Percentiles rank a stretch among this genome's conserved stretches.
phyloP scores from a whole-genome alignment of 495 filamentous ascomycete genomes.

The Chaetomium cochliodes region DNA sequence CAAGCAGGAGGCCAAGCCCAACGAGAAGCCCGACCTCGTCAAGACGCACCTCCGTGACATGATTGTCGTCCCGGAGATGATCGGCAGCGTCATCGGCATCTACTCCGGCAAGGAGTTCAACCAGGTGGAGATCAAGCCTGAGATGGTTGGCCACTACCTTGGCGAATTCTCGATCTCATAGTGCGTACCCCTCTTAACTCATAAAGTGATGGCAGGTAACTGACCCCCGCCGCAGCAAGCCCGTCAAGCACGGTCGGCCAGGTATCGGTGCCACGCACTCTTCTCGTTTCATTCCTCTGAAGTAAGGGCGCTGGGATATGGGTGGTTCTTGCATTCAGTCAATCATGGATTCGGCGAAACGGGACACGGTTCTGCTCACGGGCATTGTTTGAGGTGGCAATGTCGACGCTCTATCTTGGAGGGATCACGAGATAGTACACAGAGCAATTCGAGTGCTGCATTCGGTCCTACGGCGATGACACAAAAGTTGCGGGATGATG shows the following conservation, averaged over 20 bases:
- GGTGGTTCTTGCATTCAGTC: conserved; percentile 45
- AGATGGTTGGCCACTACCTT: conserved; percentile 99
- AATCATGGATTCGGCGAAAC: conserved; percentile 44
- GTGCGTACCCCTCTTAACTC: conserved; percentile 58
- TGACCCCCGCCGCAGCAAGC: conserved; percentile 71
- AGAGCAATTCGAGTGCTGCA: conserved; percentile 33
- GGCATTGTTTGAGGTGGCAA: conserved; percentile 34
- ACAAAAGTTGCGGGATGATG: conserved; percentile 1
- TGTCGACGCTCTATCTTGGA: conserved; percentile 35
- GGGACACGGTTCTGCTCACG: conserved; percentile 40
- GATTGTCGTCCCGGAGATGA: conserved; percentile 99
- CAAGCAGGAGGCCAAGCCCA: conserved; percentile 99
- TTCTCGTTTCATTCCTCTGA: conserved; percentile 99
- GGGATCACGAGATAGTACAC: conserved; percentile 36
- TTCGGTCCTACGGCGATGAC: conserved; percentile 21
- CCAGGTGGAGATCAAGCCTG: conserved; percentile 99
- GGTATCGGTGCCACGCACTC: conserved; percentile 99
- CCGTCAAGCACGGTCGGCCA: conserved; percentile 99
- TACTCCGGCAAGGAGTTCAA: conserved; percentile 99
- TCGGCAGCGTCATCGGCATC: conserved; percentile 95
- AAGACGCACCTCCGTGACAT: conserved; percentile 99
- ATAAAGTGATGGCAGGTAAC: conserved; percentile 19
- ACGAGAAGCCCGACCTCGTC: conserved; percentile 98
- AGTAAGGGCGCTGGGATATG: conserved; percentile 62
- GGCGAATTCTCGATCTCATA: conserved; percentile 99